Evolutionary conservation across 768 basidiomycete species (phyloP).

Genomic region (Pleurotus cornucopiae): DNA sequence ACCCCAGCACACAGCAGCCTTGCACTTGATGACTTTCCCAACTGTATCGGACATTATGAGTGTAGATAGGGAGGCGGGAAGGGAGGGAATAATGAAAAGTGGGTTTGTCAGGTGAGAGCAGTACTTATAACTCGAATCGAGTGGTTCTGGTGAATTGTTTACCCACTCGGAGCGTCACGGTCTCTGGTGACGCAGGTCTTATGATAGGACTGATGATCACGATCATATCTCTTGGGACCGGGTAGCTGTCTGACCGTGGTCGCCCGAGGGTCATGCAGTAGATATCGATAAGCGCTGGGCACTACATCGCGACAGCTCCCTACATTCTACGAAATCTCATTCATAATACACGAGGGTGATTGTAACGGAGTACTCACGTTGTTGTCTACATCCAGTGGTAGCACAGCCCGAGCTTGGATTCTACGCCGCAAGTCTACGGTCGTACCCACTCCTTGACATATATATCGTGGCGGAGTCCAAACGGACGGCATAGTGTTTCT

Average conservation of each 20-base stretch:
- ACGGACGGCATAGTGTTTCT: no score
- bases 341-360: no score
- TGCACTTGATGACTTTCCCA: slow-evolving; percentile 81
- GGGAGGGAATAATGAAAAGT: slow-evolving; percentile 17
- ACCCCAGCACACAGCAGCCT: slow-evolving; percentile 94
- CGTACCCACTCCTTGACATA: no score
- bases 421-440: no score
- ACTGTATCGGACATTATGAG: slow-evolving; percentile 64
- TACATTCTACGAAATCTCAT: no score
- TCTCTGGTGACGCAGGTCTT: slow-evolving; percentile 5
- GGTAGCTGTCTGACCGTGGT: background rate
- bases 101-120: background rate
- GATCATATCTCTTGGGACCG: slow-evolving; percentile 4
- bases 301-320: no score
- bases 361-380: no score
- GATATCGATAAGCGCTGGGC: slow-evolving; percentile 1
- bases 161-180: background rate
- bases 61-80: slow-evolving; percentile 15
- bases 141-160: background rate
- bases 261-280: no score
- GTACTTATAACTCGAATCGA: slow-evolving; percentile 3
- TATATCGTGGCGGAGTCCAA: no score
- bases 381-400: no score
- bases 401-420: no score
- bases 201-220: slow-evolving; percentile 7